Evolutionary conservation across 495 filamentous ascomycete genomes (phyloP).

Genomic region (Neurospora sp.): DNA sequence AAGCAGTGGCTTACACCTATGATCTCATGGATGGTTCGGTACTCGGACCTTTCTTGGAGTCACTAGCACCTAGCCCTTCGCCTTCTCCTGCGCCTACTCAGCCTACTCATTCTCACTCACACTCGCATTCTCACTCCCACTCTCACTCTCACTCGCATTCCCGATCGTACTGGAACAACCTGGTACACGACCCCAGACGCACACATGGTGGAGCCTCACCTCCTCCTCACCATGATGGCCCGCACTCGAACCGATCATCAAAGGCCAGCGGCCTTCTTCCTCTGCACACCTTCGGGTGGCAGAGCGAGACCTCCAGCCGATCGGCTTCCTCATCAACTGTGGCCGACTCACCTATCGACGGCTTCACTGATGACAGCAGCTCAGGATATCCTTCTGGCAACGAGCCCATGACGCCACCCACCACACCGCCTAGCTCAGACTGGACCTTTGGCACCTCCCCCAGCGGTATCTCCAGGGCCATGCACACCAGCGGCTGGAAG

Average conservation of each 20-base stretch:
- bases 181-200: not conserved
- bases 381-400: constrained; percentile 38
- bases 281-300: constrained; percentile 30
- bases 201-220: not conserved
- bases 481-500: constrained; percentile 59
- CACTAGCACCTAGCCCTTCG: constrained; percentile 19
- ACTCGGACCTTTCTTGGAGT: constrained; percentile 70
- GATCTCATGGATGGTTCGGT: constrained; percentile 98
- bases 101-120: constrained; percentile 19
- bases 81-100: constrained; percentile 13
- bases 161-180: not conserved
- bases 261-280: constrained; percentile 31
- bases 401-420: constrained; percentile 83
- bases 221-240: constrained; percentile 1
- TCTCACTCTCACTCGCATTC: not conserved
- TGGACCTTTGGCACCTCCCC: constrained; percentile 42
- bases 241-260: constrained; percentile 32
- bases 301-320: constrained; percentile 20
- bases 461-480: constrained; percentile 39
- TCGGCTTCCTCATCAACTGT: constrained; percentile 30
- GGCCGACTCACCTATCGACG: constrained; percentile 21
- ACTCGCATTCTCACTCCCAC: constrained; percentile 3
- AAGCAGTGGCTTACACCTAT: constrained; percentile 84
- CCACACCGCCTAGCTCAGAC: constrained; percentile 64
- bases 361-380: constrained; percentile 42